Evolutionary conservation across 1,139 yeast species (phyloP), one percentile per base, ranked within the genome.

Genomic region (Arxiozyma bovina): DNA sequence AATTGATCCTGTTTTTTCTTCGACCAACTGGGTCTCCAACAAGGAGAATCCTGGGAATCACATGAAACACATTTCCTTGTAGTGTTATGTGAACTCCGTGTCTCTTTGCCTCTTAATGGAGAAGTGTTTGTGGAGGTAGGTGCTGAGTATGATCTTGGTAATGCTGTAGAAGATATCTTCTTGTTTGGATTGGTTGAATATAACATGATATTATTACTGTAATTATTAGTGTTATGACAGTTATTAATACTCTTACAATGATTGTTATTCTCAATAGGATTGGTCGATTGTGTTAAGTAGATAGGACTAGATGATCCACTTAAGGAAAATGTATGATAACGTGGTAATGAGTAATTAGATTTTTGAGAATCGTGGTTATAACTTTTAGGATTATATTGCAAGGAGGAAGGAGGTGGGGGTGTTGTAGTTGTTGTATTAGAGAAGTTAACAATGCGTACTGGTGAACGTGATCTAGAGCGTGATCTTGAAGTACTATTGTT

Each of bases 1-100:
- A 93, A 77, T 72, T 91, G 98, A 18, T 97, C 98, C 57, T 86
- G 89, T 63, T 83, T 79, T 22, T 77, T 71, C 50, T 77, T 74
- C 3, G 94, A 83, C 99, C 99, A 93, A 8, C 96, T 85, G 1
- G 99, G 99, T 68, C 99, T 81, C 99, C 99, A 93, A 71, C 99
- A 93, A 12, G 99, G 99, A 15, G 96, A 87, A 63, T 87, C 95
- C 59, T 85, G 87, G 0, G 94, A 83, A 15, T 91, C 90, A 72
- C 99, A 93, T 5, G 97, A 88, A 40, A 93, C 84, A 69, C 99
- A 93, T 55, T 80, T 78, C 63, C 91, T 76, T 45, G 71, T 21
- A 15, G 53, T 50, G 20, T 43, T 20, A 12, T 51, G 54, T 12
- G 58, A 56, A 18, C 61, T 60, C 20, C 60, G 38, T 62, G 61